These are phyloP conservation scores for Durotheca rogersii DNA, from an alignment of 495 filamentous ascomycete genomes.

Conservation along the genomic window DNA sequence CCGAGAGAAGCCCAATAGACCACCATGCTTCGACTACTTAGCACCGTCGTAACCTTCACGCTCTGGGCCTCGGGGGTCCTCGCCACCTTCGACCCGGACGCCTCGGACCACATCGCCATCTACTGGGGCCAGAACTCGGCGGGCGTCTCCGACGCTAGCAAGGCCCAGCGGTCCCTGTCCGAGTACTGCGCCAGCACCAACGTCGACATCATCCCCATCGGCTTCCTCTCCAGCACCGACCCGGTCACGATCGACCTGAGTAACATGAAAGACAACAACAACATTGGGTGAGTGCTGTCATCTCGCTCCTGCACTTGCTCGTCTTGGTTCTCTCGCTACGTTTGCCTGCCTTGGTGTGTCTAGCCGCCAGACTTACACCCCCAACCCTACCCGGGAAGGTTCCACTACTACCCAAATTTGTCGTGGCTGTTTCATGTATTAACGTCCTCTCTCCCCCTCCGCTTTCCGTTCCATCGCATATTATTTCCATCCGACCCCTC, in stretches of 20 bases:
- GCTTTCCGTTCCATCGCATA: slow-evolving; percentile 1
- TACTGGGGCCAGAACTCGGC: slow-evolving; percentile 55
- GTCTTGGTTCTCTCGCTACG: too few species aligned
- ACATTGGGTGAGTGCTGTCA: slow-evolving; percentile 21
- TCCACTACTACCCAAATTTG: too few species aligned
- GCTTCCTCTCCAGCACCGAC: slow-evolving; percentile 58
- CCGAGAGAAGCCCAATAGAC: not conserved
- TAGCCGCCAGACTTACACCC: too few species aligned
- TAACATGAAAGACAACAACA: slow-evolving; percentile 55
- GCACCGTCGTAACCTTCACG: not conserved
- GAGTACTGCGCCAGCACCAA: slow-evolving; percentile 29
- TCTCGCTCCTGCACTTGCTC: too few species aligned
- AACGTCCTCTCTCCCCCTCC: too few species aligned
- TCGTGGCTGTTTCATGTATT: too few species aligned
- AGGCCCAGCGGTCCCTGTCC: slow-evolving; percentile 20
- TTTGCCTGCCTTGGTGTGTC: too few species aligned
- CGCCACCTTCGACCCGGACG: slow-evolving; percentile 50
- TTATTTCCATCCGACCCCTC: not conserved
- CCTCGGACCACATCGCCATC: slow-evolving; percentile 60
- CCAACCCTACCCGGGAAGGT: too few species aligned
- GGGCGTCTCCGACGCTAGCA: not conserved
- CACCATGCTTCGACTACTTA: slow-evolving; percentile 5
- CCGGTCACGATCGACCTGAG: slow-evolving; percentile 56
- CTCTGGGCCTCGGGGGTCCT: slow-evolving; percentile 12
- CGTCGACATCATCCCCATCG: slow-evolving; percentile 56